Evolutionary conservation across 176 grass and related monocot species (phyloP), one percentile per base, ranked within the genome.

Genomic region (Zea luxurians): DNA sequence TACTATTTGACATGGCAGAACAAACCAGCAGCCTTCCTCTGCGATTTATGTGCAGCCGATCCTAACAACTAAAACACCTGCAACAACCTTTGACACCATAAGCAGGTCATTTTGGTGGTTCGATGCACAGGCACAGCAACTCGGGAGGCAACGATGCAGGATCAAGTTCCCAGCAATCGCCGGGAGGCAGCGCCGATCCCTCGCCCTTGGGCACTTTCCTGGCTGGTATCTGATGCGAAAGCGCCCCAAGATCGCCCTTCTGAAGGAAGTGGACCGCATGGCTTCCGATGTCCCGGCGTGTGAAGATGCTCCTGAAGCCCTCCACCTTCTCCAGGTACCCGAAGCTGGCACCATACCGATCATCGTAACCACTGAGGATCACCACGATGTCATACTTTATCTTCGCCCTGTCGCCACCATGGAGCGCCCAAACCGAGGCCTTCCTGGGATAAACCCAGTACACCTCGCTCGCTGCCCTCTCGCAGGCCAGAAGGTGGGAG

Each of bases 121-220:
- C 2, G 6, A 82, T 48, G 1, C 27, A 27, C 27, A 27, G 13
- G 2, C 8, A 15, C 76, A 99, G 77, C 57, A 95, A 63, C 68
- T 89, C 88, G 7, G 88, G 34, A 82, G 90, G 92, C 73, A 95
- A 78, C 1, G 96, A 89, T 79, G 96, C 96, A 62, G 96, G 89
- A 67, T 95, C 96, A 67, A 98, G 89, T 69, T 98, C 92, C 92
- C 92, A 98, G 75, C 83, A 98, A 57, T 94, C 88, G 13, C 86
- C 78, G 4, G 74, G 73, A 17, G 84, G 88, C 78, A 95, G 74
- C 0, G 47, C 17, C 13, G 85, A 73, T 45, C 55, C 85, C 53
- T 91, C 88, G 20, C 70, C 61, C 48, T 74, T 85, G 41, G 89
- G 66, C 57, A 94, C 73, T 13, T 84, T 89, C 80, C 88, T 82